These are phyloP conservation scores for Rhynchospora breviuscula DNA, from an alignment of 176 grass and related monocot genomes.

Conservation along the genomic window DNA sequence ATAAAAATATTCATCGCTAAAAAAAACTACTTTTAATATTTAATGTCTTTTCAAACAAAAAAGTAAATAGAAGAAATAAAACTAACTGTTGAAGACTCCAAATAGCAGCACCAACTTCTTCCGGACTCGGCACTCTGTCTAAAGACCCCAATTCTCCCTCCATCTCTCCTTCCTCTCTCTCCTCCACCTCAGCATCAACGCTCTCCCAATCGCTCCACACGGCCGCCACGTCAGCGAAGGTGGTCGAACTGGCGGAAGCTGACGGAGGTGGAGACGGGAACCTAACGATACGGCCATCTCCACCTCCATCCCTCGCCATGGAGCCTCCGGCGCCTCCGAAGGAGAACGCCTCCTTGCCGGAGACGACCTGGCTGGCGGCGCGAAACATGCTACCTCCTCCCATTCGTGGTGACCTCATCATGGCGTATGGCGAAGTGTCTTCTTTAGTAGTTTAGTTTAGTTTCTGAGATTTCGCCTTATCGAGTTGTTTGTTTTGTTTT, in stretches of 20 bases:
- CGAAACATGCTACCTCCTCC: constrained; percentile 33
- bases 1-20: too few species aligned
- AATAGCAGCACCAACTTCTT: constrained; percentile 65
- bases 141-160: constrained; percentile 20
- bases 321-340: constrained; percentile 3
- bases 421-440: constrained; percentile 24
- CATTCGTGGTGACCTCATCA: constrained; percentile 37
- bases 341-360: constrained; percentile 10
- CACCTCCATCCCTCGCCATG: constrained; percentile 7
- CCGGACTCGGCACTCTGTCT: constrained; percentile 37
- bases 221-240: constrained; percentile 6
- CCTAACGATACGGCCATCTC: not conserved
- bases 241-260: constrained; percentile 1
- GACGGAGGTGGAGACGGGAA: constrained; percentile 35
- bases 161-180: not conserved
- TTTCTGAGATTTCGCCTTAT: not conserved
- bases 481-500: not conserved
- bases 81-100: constrained; percentile 66
- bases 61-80: not conserved
- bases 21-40: too few species aligned
- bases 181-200: not conserved
- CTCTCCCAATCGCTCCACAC: not conserved
- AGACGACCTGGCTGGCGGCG: constrained; percentile 17
- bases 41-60: not conserved
- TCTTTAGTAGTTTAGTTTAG: not conserved